phyloP scores from a whole-genome alignment of 1,284 basidiomycete genomes.

The Neolentinus lepideus region DNA sequence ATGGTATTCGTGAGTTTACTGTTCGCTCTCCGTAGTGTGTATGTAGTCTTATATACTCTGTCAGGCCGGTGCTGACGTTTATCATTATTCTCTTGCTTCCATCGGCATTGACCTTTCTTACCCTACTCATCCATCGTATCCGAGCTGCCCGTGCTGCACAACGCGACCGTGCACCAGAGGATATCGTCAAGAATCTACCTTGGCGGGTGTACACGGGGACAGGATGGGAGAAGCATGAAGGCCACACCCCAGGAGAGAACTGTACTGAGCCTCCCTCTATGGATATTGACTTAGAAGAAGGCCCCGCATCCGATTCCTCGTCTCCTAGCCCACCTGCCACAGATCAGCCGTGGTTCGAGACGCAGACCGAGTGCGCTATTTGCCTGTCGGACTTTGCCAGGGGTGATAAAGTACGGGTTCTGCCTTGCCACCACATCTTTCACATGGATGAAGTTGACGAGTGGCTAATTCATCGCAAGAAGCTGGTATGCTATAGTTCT shows the following conservation, averaged over 20 bases:
- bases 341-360: conserved; percentile 64
- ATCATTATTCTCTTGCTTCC: conserved; percentile 76
- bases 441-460: conserved; percentile 82
- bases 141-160: conserved; percentile 70
- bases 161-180: conserved; percentile 75
- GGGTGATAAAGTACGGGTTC: conserved; percentile 81
- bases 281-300: conserved; percentile 9
- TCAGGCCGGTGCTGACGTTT: conserved; percentile 73
- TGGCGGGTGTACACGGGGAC: conserved; percentile 76
- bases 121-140: conserved; percentile 73
- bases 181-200: conserved; percentile 66
- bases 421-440: conserved; percentile 89
- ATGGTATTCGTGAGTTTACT: conserved; percentile 69
- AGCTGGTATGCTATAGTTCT: conserved; percentile 54
- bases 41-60: conserved; percentile 7
- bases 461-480: conserved; percentile 87
- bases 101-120: conserved; percentile 74
- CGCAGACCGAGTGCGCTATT: conserved; percentile 81
- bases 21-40: conserved; percentile 3
- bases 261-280: not conserved
- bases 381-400: conserved; percentile 80
- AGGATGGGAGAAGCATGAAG: conserved; percentile 70
- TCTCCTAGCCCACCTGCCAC: conserved; percentile 18
- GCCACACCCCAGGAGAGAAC: conserved; percentile 16
- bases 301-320: conserved; percentile 37